Evolutionary conservation across 2,329 filamentous ascomycete genomes (phyloP).

Genomic region (Fusarium paranaense): DNA sequence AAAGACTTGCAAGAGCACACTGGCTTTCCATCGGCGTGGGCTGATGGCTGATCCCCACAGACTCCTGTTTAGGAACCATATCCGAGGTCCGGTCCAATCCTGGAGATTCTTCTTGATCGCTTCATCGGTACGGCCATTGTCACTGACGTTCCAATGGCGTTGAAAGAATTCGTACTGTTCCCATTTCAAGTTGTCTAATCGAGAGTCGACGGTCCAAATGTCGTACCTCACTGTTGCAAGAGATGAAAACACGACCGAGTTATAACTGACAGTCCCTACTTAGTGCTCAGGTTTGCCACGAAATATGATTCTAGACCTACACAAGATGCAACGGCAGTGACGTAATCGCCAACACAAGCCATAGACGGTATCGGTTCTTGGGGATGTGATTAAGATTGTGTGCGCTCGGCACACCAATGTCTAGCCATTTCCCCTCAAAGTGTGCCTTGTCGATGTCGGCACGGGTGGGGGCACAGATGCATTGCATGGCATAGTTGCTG

Average conservation of each 20-base stretch:
- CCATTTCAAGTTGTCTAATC: too few relatives aligned
- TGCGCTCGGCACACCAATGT: conserved; percentile 30
- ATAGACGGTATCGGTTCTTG: background rate
- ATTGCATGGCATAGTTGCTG: conserved; percentile 52
- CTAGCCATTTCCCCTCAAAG: conserved; percentile 13
- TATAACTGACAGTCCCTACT: background rate
- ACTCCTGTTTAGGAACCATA: background rate
- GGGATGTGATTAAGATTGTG: conserved; percentile 18
- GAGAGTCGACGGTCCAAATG: background rate
- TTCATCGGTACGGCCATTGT: background rate
- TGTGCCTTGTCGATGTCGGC: conserved; percentile 42
- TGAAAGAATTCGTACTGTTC: background rate
- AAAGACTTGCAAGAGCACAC: background rate
- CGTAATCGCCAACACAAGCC: too few relatives aligned
- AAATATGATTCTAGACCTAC: background rate
- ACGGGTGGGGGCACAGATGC: conserved; percentile 48
- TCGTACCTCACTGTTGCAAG: background rate
- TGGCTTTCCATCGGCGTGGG: conserved; percentile 5
- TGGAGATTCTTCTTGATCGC: background rate
- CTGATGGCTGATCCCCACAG: conserved; percentile 3
- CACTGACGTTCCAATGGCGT: background rate
- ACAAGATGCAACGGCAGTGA: conserved; percentile 15
- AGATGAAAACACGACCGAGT: conserved; percentile 14
- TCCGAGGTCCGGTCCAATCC: background rate
- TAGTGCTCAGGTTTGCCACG: background rate